Evolutionary conservation across 2,329 filamentous ascomycete genomes (phyloP).

Genomic region (Ophiosphaerella narmari): DNA sequence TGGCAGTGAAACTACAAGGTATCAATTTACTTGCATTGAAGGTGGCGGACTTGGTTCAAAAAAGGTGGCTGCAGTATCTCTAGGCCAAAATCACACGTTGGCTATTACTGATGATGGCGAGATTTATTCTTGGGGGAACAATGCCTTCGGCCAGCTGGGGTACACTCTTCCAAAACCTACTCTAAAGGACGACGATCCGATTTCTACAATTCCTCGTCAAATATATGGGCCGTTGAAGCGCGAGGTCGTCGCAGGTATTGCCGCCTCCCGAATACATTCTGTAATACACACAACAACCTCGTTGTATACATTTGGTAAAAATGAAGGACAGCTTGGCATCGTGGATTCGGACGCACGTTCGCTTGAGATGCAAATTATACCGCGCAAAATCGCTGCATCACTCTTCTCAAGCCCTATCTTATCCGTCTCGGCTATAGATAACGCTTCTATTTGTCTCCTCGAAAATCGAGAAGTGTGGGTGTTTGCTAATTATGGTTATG

Average conservation of each 20-base stretch:
- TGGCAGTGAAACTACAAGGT: slow-evolving; percentile 87
- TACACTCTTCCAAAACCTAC: slow-evolving; percentile 73
- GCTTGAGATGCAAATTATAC: slow-evolving; percentile 78
- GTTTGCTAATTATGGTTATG: slow-evolving; percentile 94
- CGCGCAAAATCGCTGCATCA: slow-evolving; percentile 86
- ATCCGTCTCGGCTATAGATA: slow-evolving; percentile 86
- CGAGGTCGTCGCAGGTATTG: slow-evolving; percentile 78
- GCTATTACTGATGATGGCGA: slow-evolving; percentile 86
- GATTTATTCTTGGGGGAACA: slow-evolving; percentile 93
- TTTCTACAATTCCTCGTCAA: slow-evolving; percentile 80
- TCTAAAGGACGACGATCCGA: slow-evolving; percentile 78
- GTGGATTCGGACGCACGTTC: slow-evolving; percentile 95
- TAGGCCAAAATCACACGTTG: slow-evolving; percentile 90
- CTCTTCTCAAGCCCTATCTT: slow-evolving; percentile 73
- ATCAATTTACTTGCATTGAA: slow-evolving; percentile 82
- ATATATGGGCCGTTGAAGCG: slow-evolving; percentile 91
- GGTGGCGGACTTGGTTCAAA: slow-evolving; percentile 73
- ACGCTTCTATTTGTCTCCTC: slow-evolving; percentile 82
- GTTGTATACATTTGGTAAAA: slow-evolving; percentile 93
- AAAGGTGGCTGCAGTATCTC: slow-evolving; percentile 74
- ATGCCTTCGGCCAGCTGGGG: slow-evolving; percentile 82
- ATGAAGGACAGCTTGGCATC: slow-evolving; percentile 88
- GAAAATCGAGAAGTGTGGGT: slow-evolving; percentile 90
- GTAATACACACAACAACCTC: slow-evolving; percentile 82
- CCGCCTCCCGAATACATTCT: slow-evolving; percentile 89